Base-by-base conservation (phyloP, 164 flowering plant genomes). In the Vitis riparia region DNA sequence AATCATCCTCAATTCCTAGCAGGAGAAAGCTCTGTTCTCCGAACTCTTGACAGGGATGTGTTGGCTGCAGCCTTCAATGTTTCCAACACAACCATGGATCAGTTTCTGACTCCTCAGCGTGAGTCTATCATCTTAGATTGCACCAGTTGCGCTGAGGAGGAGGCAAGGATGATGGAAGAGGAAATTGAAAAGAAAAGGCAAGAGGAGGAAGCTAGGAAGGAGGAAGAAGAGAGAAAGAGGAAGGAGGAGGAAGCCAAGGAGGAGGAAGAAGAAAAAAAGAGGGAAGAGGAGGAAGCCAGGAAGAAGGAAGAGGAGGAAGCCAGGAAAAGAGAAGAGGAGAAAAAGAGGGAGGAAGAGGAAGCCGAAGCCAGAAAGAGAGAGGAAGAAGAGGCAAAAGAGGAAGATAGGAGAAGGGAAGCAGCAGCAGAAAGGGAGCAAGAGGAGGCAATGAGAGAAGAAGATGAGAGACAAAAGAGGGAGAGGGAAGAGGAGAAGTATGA, bases 91-190 rank as follows among this genome's bases (percentile, higher is more conserved):
- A 82, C 85, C 0, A 63, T 90, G 15, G 79, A 69, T 32, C 70
- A 68, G 73, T 55, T 92, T 15, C 30, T 88, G 71, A 75, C 73
- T 23, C 57, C 78, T 5, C 94, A 88, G 70, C 66, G 11, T 1
- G 88, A 89, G 0, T 78, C 91, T 0, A 53, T 88, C 17, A 88
- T 91, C 62, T 70, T 91, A 61, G 89, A 80, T 0, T 92, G 99
- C 71, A 65, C 82, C n/a, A 86, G 91, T 7, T 94, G 99, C 73
- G 98, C 99, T 0, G 97, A 92, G 81, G 89, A 83, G 17, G 93
- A 92, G 70, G 83, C 78, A 76, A 77, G 48, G 67, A 64, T 16
- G n/a, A 78, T 84, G 88, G 64, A 81, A 78, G 86, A 84, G 58
- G 92, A 86, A 49, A 77, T 64, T 11, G 78, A 77, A 71, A 81